Evolutionary conservation across 345 rosid genomes (phyloP).

Genomic region (Pugionium dolabratum): DNA sequence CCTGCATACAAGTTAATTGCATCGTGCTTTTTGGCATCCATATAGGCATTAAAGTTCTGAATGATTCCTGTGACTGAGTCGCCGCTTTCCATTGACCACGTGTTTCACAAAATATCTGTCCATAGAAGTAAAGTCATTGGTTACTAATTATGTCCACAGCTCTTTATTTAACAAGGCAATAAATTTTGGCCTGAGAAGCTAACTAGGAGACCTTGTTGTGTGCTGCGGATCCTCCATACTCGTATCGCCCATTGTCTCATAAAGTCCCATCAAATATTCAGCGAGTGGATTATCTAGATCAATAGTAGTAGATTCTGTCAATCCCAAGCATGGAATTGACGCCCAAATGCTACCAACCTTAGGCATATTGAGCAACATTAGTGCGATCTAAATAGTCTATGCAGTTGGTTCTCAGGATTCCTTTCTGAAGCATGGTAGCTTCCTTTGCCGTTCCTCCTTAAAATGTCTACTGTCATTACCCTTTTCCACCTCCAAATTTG

Average conservation of each 20-base stretch:
- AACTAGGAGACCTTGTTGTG: constrained; percentile 75
- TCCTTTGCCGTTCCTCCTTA: constrained; percentile 38
- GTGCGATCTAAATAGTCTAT: constrained; percentile 98
- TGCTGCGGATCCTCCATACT: constrained; percentile 98
- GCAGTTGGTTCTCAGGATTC: constrained; percentile 93
- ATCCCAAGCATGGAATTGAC: constrained; percentile 71
- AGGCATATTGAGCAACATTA: constrained; percentile 92
- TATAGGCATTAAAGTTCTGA: constrained; percentile 84
- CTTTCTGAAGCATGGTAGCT: constrained; percentile 64
- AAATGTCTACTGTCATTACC: constrained; percentile 26
- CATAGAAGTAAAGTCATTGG: constrained; percentile 19
- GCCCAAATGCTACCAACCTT: constrained; percentile 87
- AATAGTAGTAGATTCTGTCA: constrained; percentile 50
- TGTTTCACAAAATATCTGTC: constrained; percentile 87
- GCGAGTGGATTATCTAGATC: constrained; percentile 76
- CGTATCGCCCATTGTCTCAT: constrained; percentile 95
- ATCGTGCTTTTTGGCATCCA: constrained; percentile 90
- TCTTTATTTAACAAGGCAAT: constrained; percentile 15
- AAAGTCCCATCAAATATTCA: constrained; percentile 69
- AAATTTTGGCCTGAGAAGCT: constrained; percentile 10
- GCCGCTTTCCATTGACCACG: constrained; percentile 99
- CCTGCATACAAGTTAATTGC: constrained; percentile 87
- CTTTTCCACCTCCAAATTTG: constrained; percentile 36
- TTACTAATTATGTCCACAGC: neutral
- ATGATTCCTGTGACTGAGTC: constrained; percentile 89